Evolutionary conservation across 768 basidiomycete species (phyloP), one percentile per base, ranked within the genome.

Genomic region (Pleurotus platypus): DNA sequence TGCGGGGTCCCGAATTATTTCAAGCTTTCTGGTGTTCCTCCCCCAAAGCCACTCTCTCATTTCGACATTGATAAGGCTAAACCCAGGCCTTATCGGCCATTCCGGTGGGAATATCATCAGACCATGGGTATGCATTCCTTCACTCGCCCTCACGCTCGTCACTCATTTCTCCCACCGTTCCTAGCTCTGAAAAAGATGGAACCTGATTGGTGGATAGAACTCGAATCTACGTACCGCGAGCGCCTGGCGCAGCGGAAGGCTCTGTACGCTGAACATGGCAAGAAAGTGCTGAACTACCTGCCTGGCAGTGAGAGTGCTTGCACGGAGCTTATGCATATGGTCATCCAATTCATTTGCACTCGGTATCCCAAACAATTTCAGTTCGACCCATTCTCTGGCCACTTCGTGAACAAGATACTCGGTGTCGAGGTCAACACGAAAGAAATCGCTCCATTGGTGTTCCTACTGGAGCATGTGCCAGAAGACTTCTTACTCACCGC

Each of bases 331-430:
- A 75, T 80, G 73, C 75, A 81, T 57, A 82, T 79, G 74, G 77
- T 79, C 38, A 70, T 85, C 43, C 79, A 84, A 59, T 85, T 76
- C 60, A 66, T 86, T 42, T 83, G 79, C 45, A 72, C 71, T 26
- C 74, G 83, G n/a, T 85, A 84, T 61, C 83, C 84, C 8, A 73
- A 73, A 6, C 77, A 79, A 26, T 85, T 86, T 62, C 61, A 66
- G 6, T 70, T 76, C 27, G 62, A 78, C 45, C 26, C 58, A 18
- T 58, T 60, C 53, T 71, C 72, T 4, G 72, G 71, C 3, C 35
- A 71, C 1, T 80, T 82, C 57, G 61, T 66, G 2, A 82, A 82
- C 59, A 62, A 63, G 6, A 80, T 82, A 38, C 70, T 83, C 16
- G 69, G 62, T 18, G 63, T 69, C 6, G 50, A 57, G 7, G 66